Base-by-base conservation (phyloP, 2,329 filamentous ascomycete species). In the Hymenoscyphus repandus region DNA sequence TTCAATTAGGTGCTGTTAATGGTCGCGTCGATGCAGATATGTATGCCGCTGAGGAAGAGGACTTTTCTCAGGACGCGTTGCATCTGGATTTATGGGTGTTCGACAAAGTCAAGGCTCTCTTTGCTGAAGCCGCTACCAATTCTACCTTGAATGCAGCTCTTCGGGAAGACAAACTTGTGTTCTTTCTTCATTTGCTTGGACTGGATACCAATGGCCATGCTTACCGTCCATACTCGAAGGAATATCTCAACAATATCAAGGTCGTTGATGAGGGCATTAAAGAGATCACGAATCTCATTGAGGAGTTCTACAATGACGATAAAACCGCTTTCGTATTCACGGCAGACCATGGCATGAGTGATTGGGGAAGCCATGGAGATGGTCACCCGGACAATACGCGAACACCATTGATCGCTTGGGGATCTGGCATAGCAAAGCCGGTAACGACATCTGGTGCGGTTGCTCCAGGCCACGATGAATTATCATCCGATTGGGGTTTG, bases 301-400 rank as follows among this genome's bases (percentile, higher is more conserved):
- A 95, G 33, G 79, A 86, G 11, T 99, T 97, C 66, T 99, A 96
- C 63, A 77, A 72, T 5, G 85, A 90, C 60, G 86, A 80, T 49
- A 85, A 93, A 68, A 97, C 93, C 0, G 90, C 95, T 0, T 99
- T 92, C 66, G 82, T 99, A 13, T 99, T 99, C 66, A 99, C 95
- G 1, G 93, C 93, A 6, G 93, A 99, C 65, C 93, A 99, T 68
- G 93, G 93, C 15, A 99, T 99, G 93, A 97, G 90, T 64, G 93
- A 99, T 69, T 96, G 88, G 85, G 93, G 95, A n/a, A 97, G 91
- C 61, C 95, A 99, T 67, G 95, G 95, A 34, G 93, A 99, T 68
- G 93, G 93, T 6, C 91, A 99, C 69, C 93, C 93, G 0, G 88
- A 99, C 68, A 99, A 97, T 63, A 99, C 93, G 2, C 82, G 93